Base-by-base conservation (phyloP, 257 asterid species). In the Solanum infundibuliforme region DNA sequence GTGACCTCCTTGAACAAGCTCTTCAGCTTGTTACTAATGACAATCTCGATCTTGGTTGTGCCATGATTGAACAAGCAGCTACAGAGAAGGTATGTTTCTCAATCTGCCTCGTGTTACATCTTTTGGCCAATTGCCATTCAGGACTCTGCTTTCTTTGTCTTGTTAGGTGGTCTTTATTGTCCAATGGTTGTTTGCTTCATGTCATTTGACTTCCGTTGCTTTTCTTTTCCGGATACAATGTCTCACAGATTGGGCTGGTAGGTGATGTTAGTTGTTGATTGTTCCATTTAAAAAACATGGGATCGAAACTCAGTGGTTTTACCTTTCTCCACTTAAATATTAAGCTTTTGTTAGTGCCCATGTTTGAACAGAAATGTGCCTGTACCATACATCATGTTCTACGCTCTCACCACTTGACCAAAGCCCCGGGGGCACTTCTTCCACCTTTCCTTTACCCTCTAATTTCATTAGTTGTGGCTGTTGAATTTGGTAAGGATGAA, bases 11-110 rank as follows among this genome's bases (percentile, higher is more conserved):
- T 89, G 99, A 97, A 84, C 95, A 93, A 88, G 95, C 99, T 27
- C 92, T 97, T 91, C 94, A 93, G 91, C 92, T 94, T 84, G 99
- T 93, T 89, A 96, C 98, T 46, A 95, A 96, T 90, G 99, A 96
- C 92, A 97, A 97, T 90, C 97, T 97, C 85, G 99, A 97, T 92
- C 99, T 97, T 88, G 99, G 99, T 89, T 97, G 99, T 84, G 99
- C 98, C 12, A 81, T 97, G 92, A 97, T 97, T 88, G 99, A 97
- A 90, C 99, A 96, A 93, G 99, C 99, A 88, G 98, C 99, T 60
- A 96, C 99, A 3, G 98, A 95, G 87, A 97, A 96, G 99, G 99
- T 96, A 58, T 89, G 85, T 83, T 84, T 85, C 32, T 38, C 25
- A 36, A 18, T 76, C 46, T 27, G 58, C 52, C 58, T 23, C 27